A percentile compares a stretch with the other conserved stretches of the same genome.
phyloP scores from a whole-genome alignment of 352 stramenopile species.

The Phytophthora megakarya region DNA sequence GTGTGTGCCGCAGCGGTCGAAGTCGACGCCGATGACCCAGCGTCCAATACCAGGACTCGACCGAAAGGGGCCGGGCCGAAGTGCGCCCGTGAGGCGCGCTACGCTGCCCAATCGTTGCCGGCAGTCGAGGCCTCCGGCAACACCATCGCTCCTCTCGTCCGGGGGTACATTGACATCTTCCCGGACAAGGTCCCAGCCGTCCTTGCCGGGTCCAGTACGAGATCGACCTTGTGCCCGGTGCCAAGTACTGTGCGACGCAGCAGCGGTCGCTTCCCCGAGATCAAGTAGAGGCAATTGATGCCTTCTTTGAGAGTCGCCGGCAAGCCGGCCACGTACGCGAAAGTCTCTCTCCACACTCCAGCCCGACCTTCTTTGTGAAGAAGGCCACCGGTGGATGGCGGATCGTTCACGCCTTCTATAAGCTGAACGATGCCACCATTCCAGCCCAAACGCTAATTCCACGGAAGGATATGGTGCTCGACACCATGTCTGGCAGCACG shows the following conservation, averaged over 20 bases:
- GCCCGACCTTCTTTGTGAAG: slow-evolving; percentile 26
- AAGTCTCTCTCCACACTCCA: slow-evolving; percentile 12
- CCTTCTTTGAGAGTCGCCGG: slow-evolving; percentile 25
- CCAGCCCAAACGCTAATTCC: too few relatives aligned
- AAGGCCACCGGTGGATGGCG: too few relatives aligned
- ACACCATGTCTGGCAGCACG: too few relatives aligned
- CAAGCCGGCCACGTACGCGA: slow-evolving; percentile 22
- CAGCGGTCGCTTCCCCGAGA: too few relatives aligned
- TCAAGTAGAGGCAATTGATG: slow-evolving; percentile 17
- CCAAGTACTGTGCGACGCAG: too few relatives aligned
- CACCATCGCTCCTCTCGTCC: slow-evolving; percentile 8
- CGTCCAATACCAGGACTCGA: slow-evolving; percentile 3
- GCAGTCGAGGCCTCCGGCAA: slow-evolving; percentile 1
- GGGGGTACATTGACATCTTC: slow-evolving; percentile 24
- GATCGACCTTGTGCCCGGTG: too few relatives aligned
- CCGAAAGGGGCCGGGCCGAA: slow-evolving; percentile 14
- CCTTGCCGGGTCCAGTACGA: not conserved
- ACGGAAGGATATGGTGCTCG: too few relatives aligned
- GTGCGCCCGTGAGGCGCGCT: slow-evolving; percentile 17
- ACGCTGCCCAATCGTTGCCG: slow-evolving; percentile 21
- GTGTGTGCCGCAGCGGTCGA: slow-evolving; percentile 5
- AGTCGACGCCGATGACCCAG: not conserved
- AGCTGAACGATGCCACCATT: too few relatives aligned
- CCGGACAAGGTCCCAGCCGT: slow-evolving; percentile 25
- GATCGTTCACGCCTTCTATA: too few relatives aligned